Evolutionary conservation across 306 rosid species (phyloP).

Genomic region (Pyrus betulifolia): DNA sequence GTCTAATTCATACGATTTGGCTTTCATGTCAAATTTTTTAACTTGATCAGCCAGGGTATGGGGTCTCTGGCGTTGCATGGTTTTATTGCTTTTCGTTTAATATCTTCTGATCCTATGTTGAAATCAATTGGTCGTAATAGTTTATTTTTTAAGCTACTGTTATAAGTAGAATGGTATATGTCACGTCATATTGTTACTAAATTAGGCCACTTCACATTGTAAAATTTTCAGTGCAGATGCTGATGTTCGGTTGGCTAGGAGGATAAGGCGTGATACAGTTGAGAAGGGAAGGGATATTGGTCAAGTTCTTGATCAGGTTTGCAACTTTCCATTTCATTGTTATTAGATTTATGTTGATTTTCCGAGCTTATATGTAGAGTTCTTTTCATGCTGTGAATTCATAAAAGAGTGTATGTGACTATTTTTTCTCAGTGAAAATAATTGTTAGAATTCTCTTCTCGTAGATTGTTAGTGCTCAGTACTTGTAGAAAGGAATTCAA

Average conservation of each 20-base stretch:
- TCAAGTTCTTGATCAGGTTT: slow-evolving; percentile 94
- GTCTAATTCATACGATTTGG: background rate
- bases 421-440: background rate
- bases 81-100: background rate
- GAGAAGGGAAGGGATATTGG: slow-evolving; percentile 83
- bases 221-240: slow-evolving; percentile 99
- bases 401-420: background rate
- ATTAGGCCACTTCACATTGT: slow-evolving; percentile 58
- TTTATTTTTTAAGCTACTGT: background rate
- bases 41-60: background rate
- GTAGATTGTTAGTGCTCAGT: background rate
- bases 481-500: background rate
- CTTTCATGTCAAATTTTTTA: background rate
- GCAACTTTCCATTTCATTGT: slow-evolving; percentile 11
- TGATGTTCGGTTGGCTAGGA: slow-evolving; percentile 97
- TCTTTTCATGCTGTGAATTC: slow-evolving; percentile 3
- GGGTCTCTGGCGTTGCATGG: background rate
- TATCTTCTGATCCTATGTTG: background rate
- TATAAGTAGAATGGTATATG: background rate
- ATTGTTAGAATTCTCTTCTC: background rate
- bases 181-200: slow-evolving; percentile 22
- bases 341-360: background rate
- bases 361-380: background rate
- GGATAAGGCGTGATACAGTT: slow-evolving; percentile 88
- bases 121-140: background rate